Base-by-base conservation (phyloP, 2,329 filamentous ascomycete species). In the Sphaceloma murrayae region DNA sequence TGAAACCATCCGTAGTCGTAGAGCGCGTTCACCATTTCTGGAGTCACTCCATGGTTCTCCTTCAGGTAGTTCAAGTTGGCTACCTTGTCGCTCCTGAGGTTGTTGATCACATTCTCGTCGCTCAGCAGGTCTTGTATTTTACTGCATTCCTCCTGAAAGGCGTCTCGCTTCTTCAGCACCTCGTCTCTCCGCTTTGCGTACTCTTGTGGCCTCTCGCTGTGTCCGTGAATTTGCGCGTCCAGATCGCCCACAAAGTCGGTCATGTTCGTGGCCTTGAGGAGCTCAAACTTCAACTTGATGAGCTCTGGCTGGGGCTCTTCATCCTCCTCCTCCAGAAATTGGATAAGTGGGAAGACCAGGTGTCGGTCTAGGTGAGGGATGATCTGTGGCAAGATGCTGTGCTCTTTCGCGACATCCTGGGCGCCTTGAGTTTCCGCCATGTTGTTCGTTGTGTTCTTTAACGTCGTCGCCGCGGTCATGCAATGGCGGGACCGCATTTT, bases 241-340 rank as follows among this genome's bases (percentile, higher is more conserved):
- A 98, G 72, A 59, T 82, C 84, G 60, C 88, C 88, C 45, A 96
- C 85, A 64, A 94, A 98, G 67, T 98, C 91, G 58, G 83, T 91
- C 91, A 98, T 98, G 74, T 96, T 95, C 59, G 91, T 96, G 65
- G 87, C 81, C 71, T 94, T 89, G 55, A 98, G 78, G 48, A 98
- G 79, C 68, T 89, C 82, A 65, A 89, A 94, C 67, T 94, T 94
- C 57, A 87, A 80, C 62, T 83, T 78, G 51, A 82, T 81, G 57
- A 94, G 80, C 57, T 72, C 72, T 46, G 75, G 67, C 65, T 74
- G 58, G 74, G 87, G 83, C 63, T 87, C 80, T 53, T 94, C 82
- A 61, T 82, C 79, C 57, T 80, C 80, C 61, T 82, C 80, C 59
- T 80, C 80, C 58, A 83, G 75, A 67, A 94, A 95, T 70, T 95